A percentile compares a stretch with the other conserved stretches of the same genome.
Evolutionary conservation across 176 grass and related monocot species (phyloP).

Genomic region (Zoysia japonica): DNA sequence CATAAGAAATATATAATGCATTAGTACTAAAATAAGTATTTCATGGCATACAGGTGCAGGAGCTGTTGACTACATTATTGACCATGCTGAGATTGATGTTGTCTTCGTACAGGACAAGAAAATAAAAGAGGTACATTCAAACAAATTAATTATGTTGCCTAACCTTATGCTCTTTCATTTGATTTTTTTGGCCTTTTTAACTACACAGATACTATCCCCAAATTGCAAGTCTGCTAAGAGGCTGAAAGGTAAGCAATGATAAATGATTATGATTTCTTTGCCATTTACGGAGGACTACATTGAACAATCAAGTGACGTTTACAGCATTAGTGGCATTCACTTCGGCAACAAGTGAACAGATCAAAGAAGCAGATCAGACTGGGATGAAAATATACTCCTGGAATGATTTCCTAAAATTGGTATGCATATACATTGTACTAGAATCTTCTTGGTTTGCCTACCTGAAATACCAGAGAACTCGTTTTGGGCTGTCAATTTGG

Average conservation of each 20-base stretch:
- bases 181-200: slow-evolving; percentile 3
- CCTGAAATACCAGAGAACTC: slow-evolving; percentile 34
- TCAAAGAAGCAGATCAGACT: slow-evolving; percentile 38
- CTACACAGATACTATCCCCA: slow-evolving; percentile 54
- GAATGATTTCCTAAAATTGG: slow-evolving; percentile 78
- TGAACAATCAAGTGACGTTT: slow-evolving; percentile 19
- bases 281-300: slow-evolving; percentile 16
- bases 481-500: slow-evolving; percentile 25
- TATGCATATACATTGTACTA: slow-evolving; percentile 39
- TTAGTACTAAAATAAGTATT: slow-evolving; percentile 20
- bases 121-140: slow-evolving; percentile 68
- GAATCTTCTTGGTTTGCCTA: neutral
- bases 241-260: slow-evolving; percentile 63
- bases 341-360: slow-evolving; percentile 61
- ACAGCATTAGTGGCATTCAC: slow-evolving; percentile 78
- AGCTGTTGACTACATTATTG: slow-evolving; percentile 84
- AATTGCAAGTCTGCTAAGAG: slow-evolving; percentile 52
- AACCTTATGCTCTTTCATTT: neutral
- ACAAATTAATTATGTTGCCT: neutral
- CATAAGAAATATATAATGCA: slow-evolving; percentile 1
- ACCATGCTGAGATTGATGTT: slow-evolving; percentile 90
- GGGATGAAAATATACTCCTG: slow-evolving; percentile 77
- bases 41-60: slow-evolving; percentile 57
- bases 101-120: slow-evolving; percentile 94
- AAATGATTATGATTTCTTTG: neutral